phyloP scores from a whole-genome alignment of 2,329 filamentous ascomycete genomes.

The Gremmenia infestans region DNA sequence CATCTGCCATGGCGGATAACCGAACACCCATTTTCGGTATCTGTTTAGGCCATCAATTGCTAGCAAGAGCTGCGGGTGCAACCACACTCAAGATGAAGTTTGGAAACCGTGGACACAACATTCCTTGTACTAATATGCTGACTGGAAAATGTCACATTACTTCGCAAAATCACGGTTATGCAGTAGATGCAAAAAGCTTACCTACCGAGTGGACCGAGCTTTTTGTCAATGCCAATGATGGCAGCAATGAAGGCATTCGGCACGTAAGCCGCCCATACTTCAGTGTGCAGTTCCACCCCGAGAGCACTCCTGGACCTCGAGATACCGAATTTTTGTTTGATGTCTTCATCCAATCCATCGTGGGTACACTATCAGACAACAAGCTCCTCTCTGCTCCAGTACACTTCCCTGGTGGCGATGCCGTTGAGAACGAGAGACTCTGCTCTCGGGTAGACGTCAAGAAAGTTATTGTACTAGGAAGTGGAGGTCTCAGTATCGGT shows the following conservation, averaged over 20 bases:
- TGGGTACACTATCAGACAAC: conserved; percentile 62
- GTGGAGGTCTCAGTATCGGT: conserved; percentile 92
- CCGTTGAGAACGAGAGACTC: conserved; percentile 69
- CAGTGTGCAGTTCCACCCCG: conserved; percentile 99
- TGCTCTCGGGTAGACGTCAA: conserved; percentile 80
- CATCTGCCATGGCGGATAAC: conserved; percentile 69
- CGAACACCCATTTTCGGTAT: conserved; percentile 91
- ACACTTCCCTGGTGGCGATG: conserved; percentile 78
- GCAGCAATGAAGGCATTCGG: conserved; percentile 96
- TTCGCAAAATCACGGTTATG: conserved; percentile 96
- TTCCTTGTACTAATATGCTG: conserved; percentile 92
- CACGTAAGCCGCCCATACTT: conserved; percentile 84
- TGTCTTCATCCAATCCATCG: conserved; percentile 86
- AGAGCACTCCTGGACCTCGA: conserved; percentile 89
- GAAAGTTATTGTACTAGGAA: conserved; percentile 91
- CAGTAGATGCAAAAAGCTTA: conserved; percentile 76
- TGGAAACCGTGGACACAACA: conserved; percentile 97
- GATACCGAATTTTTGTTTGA: conserved; percentile 98
- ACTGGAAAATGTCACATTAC: conserved; percentile 98
- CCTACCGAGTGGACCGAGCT: conserved; percentile 83
- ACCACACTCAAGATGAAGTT: conserved; percentile 96
- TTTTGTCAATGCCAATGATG: conserved; percentile 97
- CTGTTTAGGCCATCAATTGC: conserved; percentile 89
- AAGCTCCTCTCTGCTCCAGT: conserved; percentile 68
- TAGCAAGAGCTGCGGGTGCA: conserved; percentile 83